These are phyloP conservation scores for Fraxinus platypoda DNA, from an alignment of 305 asterid species.

Conservation along the genomic window DNA sequence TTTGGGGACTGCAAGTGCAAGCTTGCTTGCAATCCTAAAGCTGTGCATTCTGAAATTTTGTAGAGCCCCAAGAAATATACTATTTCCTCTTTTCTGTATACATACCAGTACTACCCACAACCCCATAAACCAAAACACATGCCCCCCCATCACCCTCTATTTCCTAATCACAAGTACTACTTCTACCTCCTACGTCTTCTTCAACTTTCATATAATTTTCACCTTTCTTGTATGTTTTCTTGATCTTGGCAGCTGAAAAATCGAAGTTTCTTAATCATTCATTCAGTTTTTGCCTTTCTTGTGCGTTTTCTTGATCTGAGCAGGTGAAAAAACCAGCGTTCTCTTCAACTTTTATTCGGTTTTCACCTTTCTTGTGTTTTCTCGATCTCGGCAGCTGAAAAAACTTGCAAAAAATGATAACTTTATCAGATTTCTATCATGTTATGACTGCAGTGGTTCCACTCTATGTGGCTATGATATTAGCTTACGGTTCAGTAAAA, in stretches of 20 bases:
- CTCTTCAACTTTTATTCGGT: background rate
- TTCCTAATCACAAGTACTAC: background rate
- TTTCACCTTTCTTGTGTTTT: background rate
- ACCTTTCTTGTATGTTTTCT: background rate
- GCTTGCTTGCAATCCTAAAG: conserved; percentile 54
- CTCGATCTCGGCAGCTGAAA: background rate
- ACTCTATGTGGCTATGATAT: conserved; percentile 91
- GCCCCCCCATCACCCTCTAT: conserved; percentile 16
- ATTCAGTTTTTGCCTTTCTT: background rate
- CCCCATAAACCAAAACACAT: conserved; percentile 44
- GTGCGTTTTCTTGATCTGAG: background rate
- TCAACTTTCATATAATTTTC: background rate
- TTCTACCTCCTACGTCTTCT: background rate
- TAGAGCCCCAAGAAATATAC: conserved; percentile 20
- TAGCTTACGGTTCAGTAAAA: conserved; percentile 89
- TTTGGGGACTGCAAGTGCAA: conserved; percentile 61
- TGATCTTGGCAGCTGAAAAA: background rate
- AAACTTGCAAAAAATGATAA: conserved; percentile 48
- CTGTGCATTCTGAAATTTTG: conserved; percentile 40
- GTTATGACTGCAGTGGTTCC: conserved; percentile 96
- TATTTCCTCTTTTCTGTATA: background rate
- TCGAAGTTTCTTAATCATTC: background rate
- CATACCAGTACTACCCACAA: conserved; percentile 15
- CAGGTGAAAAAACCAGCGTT: background rate
- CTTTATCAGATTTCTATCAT: conserved; percentile 72